Base-by-base conservation (phyloP, 176 grass and related monocot species). In the Coix lacrymajobi region DNA sequence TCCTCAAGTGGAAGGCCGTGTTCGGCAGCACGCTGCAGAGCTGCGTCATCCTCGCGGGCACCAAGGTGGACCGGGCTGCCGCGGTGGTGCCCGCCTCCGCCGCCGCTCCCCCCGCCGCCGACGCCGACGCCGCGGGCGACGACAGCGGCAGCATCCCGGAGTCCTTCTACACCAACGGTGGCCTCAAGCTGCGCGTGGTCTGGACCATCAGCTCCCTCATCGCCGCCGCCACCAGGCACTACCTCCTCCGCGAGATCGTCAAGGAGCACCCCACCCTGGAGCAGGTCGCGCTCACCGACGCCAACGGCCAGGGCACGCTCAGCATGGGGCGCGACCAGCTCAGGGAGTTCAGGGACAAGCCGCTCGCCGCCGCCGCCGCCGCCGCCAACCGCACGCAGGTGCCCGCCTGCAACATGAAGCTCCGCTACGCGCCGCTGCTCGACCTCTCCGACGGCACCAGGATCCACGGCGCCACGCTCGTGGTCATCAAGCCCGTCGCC, bases 201-300 rank as follows among this genome's bases (percentile, higher is more conserved):
- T 94, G 92, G 92, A 89, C 89, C 73, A 94, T 94, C 79, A 89
- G 92, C 87, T 94, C 92, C 17, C 87, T 91, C 54, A 91, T 94
- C 68, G 92, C 92, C 20, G 92, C 89, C 0, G 90, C 89, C n/a
- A 91, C 92, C 3, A 82, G 92, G 89, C 92, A 94, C 79, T 91
- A 94, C 85, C 92, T 94, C 69, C 92, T 94, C 57, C 89, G 89
- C 31, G 87, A 91, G 84, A 89, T 94, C 82, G 85, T 89, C 64
- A 94, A 94, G 87, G 92, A 91, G 78, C 92, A 94, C 78, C 87
- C 87, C 5, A 94, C 92, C 17, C 89, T 94, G 72, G 85, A 88
- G 78, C 75, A 39, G 25, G 87, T 94, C 29, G 87, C 77, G 81
- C 87, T 91, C 71, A 89, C 92, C 14, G 92, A 94, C 82, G 89